phyloP scores from a whole-genome alignment of 257 asterid species.

The Lithospermum erythrorhizon region DNA sequence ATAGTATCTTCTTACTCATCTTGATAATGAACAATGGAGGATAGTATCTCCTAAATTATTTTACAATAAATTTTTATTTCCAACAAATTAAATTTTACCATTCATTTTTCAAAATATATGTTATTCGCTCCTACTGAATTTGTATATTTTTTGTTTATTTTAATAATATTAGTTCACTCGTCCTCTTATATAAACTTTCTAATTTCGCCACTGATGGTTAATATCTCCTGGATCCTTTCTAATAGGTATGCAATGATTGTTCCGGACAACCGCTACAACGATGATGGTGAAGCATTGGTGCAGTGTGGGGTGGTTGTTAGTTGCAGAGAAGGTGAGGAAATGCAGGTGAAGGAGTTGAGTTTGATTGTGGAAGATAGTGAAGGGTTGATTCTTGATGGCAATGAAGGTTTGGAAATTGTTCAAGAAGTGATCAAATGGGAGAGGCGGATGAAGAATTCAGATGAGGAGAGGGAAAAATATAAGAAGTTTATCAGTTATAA shows the following conservation, averaged over 20 bases:
- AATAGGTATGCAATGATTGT: constrained; percentile 41
- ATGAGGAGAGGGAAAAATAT: constrained; percentile 26
- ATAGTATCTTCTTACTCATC: too few relatives aligned
- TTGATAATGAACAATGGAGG: too few relatives aligned
- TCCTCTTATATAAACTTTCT: too few relatives aligned
- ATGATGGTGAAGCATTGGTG: constrained; percentile 17
- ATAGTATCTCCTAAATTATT: too few relatives aligned
- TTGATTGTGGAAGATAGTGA: constrained; percentile 63
- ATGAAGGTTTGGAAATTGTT: constrained; percentile 43
- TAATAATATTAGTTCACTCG: too few relatives aligned
- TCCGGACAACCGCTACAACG: constrained; percentile 11
- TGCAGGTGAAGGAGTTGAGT: constrained; percentile 49
- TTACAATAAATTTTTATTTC: too few relatives aligned
- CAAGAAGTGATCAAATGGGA: constrained; percentile 37
- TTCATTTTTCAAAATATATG: too few relatives aligned
- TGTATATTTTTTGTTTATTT: too few relatives aligned
- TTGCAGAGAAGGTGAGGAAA: constrained; percentile 48
- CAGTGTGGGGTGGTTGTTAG: constrained; percentile 49
- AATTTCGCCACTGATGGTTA: neutral
- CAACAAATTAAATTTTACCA: too few relatives aligned
- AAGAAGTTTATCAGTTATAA: constrained; percentile 24
- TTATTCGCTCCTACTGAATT: too few relatives aligned
- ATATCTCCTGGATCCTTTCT: too few relatives aligned
- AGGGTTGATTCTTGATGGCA: constrained; percentile 38
- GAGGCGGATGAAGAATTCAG: constrained; percentile 28